These are phyloP conservation scores for Colletotrichum melonis DNA, from an alignment of 2,329 filamentous ascomycete species.

Conservation along the genomic window DNA sequence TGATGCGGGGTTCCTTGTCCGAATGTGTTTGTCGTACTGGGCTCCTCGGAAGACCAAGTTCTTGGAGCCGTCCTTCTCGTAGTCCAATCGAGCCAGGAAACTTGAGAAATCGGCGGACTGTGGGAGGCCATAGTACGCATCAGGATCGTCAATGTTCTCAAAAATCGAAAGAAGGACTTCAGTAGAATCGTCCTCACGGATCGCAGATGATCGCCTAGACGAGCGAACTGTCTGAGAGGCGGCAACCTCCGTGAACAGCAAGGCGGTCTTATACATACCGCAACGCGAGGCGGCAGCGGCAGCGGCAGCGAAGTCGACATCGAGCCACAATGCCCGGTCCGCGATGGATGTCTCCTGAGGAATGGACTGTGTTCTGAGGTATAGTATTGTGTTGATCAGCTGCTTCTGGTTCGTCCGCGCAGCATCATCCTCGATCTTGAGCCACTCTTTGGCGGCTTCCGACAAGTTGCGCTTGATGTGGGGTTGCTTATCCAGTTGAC, in stretches of 20 bases:
- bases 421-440: conserved; percentile 57
- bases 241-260: conserved; percentile 84
- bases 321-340: conserved; percentile 86
- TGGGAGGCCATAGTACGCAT: conserved; percentile 92
- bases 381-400: conserved; percentile 83
- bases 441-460: conserved; percentile 70
- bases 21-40: conserved; percentile 87
- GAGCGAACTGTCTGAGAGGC: conserved; percentile 65
- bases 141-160: conserved; percentile 92
- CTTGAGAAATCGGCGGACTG: conserved; percentile 81
- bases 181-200: conserved; percentile 65
- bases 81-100: conserved; percentile 85
- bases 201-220: conserved; percentile 75
- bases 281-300: conserved; percentile 80
- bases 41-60: conserved; percentile 92
- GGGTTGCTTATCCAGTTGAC: conserved; percentile 72
- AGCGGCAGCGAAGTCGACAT: conserved; percentile 79
- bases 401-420: conserved; percentile 69
- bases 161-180: conserved; percentile 85
- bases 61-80: conserved; percentile 88
- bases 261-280: conserved; percentile 86
- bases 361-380: conserved; percentile 83
- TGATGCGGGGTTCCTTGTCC: conserved; percentile 66
- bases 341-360: conserved; percentile 82
- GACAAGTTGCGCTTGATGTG: conserved; percentile 73